Base-by-base conservation (phyloP, 2,329 filamentous ascomycete genomes). In the Fusarium hostae region DNA sequence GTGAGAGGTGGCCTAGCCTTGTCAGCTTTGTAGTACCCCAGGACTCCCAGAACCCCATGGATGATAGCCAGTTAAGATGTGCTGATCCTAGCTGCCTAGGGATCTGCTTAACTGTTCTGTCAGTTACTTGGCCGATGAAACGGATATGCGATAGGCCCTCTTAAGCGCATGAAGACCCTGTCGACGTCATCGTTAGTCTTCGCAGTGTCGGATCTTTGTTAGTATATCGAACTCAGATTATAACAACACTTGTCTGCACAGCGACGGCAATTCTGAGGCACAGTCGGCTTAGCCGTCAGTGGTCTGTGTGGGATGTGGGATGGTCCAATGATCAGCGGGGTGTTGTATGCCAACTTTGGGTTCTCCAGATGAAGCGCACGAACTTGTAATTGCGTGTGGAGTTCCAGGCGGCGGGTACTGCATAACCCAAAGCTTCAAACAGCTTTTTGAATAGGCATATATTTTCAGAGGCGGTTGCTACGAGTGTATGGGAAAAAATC, bases 211-310 rank as follows among this genome's bases (percentile, higher is more conserved):
- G 64, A 45, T 59, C 60, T 60, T 67, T 57, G 45, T 63, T 54
- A 60, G 37, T 52, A 59, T 63, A 52, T 40, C 44, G 52, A 63
- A 62, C 43, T 54, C 20, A 40, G 32, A 44, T 22, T 64, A 45
- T 59, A 69, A 68, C 57, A 60, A 41, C 9, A 52, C 45, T 34
- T 45, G 15, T 32, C 35, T 47, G 22, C 16, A 54, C 39, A 35
- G 47, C 45, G 39, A 72, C 57, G 60, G 66, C 59, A 76, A 50
- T 70, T 54, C 48, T 63, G 62, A 72, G 72, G 66, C 68, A 76
- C 59, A 72, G 72, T 64, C 74, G 74, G 74, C 66, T 54, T 68
- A 55, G 70, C 74, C 74, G 74, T 71, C 59, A 62, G 60, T 75
- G 70, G 66, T 51, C 55, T 59, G 56, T 54, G 60, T 68, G 69